These are phyloP conservation scores for Cyathus striatus DNA, from an alignment of 768 basidiomycete genomes.

Conservation along the genomic window DNA sequence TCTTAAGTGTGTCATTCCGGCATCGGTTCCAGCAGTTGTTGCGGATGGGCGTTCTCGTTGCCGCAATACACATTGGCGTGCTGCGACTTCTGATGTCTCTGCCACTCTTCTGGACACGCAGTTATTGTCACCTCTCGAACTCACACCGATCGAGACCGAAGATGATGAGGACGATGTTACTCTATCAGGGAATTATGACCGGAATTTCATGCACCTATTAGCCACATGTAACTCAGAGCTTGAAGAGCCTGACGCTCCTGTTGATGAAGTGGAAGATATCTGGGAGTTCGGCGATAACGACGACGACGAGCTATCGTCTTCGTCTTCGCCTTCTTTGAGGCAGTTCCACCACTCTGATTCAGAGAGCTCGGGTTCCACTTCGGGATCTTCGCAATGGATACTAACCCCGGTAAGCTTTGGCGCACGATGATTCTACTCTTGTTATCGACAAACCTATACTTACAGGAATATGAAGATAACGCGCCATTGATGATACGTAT, in stretches of 20 bases:
- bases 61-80: slow-evolving; percentile 15
- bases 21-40: background rate
- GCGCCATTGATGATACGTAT: slow-evolving; percentile 19
- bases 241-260: slow-evolving; percentile 14
- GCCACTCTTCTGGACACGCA: background rate
- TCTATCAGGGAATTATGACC: background rate
- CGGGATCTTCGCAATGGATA: slow-evolving; percentile 16
- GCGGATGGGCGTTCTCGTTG: slow-evolving; percentile 1
- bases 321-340: background rate
- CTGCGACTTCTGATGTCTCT: slow-evolving; percentile 2
- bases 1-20: slow-evolving; percentile 20
- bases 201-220: background rate
- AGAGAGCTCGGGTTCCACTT: slow-evolving; percentile 11
- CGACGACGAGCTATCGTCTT: background rate
- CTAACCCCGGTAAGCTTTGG: slow-evolving; percentile 18
- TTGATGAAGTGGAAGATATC: slow-evolving; percentile 17
- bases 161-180: background rate
- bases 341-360: slow-evolving; percentile 8
- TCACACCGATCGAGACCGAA: background rate
- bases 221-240: background rate
- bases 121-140: slow-evolving; percentile 5
- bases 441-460: slow-evolving; percentile 9
- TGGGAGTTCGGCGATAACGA: slow-evolving; percentile 14
- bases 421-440: background rate
- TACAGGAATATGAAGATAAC: slow-evolving; percentile 7